Evolutionary conservation across 495 filamentous ascomycete species (phyloP), one percentile per base, ranked within the genome.

Genomic region (Neurospora discreta): DNA sequence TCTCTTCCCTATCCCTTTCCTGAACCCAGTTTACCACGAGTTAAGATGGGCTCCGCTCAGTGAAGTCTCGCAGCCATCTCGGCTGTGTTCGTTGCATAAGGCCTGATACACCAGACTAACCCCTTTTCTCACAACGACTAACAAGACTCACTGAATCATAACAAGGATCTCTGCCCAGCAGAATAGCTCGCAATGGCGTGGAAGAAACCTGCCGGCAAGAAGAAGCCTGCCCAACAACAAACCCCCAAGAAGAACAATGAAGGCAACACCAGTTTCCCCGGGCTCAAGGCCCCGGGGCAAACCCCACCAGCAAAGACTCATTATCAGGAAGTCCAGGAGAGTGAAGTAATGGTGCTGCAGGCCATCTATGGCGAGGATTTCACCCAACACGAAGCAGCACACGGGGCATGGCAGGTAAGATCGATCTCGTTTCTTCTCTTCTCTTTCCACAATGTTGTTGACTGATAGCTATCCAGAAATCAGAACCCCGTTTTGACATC

Each of bases 301-400:
- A 80, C 79, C 36, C 52, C 78, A 46, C 73, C 74, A 20, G 68
- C 77, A 2, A 82, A 78, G 65, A 90, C 91, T 18, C 88, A 95
- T 77, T 97, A 98, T 80, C 86, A 89, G 58, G 90, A 95, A 77
- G 89, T 90, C 26, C 95, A 98, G 82, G 83, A 91, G 71, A 90
- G 97, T 78, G 95, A 99, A 83, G 84, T 95, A 41, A 90, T 96
- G 81, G 95, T 89, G 15, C 84, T 99, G 68, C 85, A 90, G 70
- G 92, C 96, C 6, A 97, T 99, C 46, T 99, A 95, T 77, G 91
- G 90, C 77, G 94, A 98, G 68, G 95, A 98, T 77, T 98, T 91
- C 78, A 82, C 89, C 75, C 87, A 93, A 73, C 88, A 94, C 71
- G 87, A 89, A 73, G 82, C 87, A 38, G 89, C 90, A 77, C 87